Conservation (phyloP, 257 asterid genomes). For the Jasminum sambac region DNA sequence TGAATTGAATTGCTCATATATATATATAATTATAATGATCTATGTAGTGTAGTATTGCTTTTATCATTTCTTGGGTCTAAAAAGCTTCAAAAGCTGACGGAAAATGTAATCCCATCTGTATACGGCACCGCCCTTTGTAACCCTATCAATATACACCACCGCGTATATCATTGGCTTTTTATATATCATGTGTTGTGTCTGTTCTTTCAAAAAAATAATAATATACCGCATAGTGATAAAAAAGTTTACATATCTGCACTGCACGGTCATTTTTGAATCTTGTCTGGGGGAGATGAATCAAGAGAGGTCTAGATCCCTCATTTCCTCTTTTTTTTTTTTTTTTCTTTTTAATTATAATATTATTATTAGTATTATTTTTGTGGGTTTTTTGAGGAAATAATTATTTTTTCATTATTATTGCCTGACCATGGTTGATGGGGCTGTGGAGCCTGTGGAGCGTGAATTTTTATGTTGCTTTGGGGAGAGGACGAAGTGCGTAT, state of each 20-base stretch:
- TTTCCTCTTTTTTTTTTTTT: background rate
- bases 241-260: too few relatives aligned
- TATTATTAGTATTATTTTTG: background rate
- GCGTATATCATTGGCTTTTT: background rate
- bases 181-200: too few relatives aligned
- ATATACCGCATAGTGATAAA: too few relatives aligned
- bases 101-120: background rate
- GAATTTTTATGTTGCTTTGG: slow-evolving; percentile 31
- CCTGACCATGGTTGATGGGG: background rate
- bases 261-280: too few relatives aligned
- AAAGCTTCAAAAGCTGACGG: background rate
- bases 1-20: too few relatives aligned
- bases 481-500: slow-evolving; percentile 31
- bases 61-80: background rate
- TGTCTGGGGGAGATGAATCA: background rate
- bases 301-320: background rate
- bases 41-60: too few relatives aligned
- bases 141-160: background rate
- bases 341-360: slow-evolving; percentile 1
- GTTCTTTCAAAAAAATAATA: too few relatives aligned
- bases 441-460: slow-evolving; percentile 20
- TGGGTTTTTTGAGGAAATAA: too few relatives aligned
- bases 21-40: too few relatives aligned
- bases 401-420: background rate
- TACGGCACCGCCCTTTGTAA: background rate